Evolutionary conservation across 192 early-diverging fungal species (phyloP), one percentile per base, ranked within the genome.

Genomic region (Backusella tarrabulga): DNA sequence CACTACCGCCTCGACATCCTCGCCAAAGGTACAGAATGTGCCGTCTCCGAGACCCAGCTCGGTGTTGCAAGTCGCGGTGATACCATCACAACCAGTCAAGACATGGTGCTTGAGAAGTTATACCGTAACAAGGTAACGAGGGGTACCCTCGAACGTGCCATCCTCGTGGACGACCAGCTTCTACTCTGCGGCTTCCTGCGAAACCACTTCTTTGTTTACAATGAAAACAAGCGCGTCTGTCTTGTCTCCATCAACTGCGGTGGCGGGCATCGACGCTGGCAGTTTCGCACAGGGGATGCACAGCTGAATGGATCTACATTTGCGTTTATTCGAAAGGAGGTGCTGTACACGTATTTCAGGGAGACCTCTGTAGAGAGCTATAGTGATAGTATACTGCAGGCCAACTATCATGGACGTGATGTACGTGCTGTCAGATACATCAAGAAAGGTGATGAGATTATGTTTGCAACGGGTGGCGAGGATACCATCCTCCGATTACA

Each of bases 191-290:
- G 92, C 2, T 97, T 95, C 74, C 92, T 89, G 75, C 81, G 91
- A 34, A 92, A 92, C 56, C 82, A 89, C 32, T 86, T 95, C 50
- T 93, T 93, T 73, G 85, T 94, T 0, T 85, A 89, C 60, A 94
- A 97, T 74, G 87, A 90, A 52, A 81, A 83, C 7, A 90, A 90
- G 69, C 84, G 89, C 12, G 89, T 87, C 75, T 87, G 92, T 81
- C 84, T 90, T 44, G 81, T 92, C 36, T 90, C 92, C 1, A 83
- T 95, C 17, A 87, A 83, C 1, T 94, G 94, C 80, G 93, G 93
- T 29, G 94, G 92, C 32, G 93, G 89, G 3, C 85, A 91, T 73
- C 83, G 93, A 40, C 80, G 81, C 21, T 97, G 94, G 94, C 89
- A 91, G 36, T 88, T 95, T 46, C 67, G 77, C 0, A 84, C 83